Base-by-base conservation (phyloP, 2,329 filamentous ascomycete genomes). In the Aspergillus japonicus region DNA sequence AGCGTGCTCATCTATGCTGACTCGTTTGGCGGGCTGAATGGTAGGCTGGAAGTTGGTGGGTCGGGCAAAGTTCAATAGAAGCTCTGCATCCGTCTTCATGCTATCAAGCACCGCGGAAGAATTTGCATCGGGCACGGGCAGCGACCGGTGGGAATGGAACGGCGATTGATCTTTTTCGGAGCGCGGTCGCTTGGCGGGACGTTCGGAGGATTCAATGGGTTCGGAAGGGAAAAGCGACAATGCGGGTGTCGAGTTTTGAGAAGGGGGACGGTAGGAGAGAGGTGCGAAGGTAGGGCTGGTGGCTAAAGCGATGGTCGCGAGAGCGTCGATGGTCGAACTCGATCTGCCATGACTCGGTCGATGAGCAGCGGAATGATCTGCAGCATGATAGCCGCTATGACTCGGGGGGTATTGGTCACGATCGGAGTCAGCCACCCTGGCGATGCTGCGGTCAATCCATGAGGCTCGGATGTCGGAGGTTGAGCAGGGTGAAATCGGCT, bases 151-250 rank as follows among this genome's bases (percentile, higher is more conserved):
- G 58, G 71, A 68, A 64, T 70, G 69, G 63, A 71, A 63, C 47
- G 77, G 80, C 26, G 80, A 80, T 16, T 78, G 75, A 54, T 82
- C 74, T 65, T 83, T 78, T 66, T 87, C 85, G 48, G 86, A 87
- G 63, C 85, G 82, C 52, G 84, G 80, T 47, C 86, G 81, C 72
- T 88, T 88, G 21, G 83, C 73, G 4, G 85, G 85, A 50, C 83
- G 79, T 66, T 86, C 73, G 49, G 67, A 61, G 47, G 69, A 66
- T 39, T 72, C 69, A 49, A 64, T 67, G 51, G 66, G 60, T 52
- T 75, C 69, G 54, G 71, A 53, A 47, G 67, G 71, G 48, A 71
- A 74, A 56, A 72, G 60, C 48, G 72, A 63, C 51, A 68, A 62
- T 47, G 67, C 58, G 19, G 65, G 64, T 47, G 58, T 61, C 49